Base-by-base conservation (phyloP, 2,329 filamentous ascomycete species). In the Parasarocladium wereldwijsianum region DNA sequence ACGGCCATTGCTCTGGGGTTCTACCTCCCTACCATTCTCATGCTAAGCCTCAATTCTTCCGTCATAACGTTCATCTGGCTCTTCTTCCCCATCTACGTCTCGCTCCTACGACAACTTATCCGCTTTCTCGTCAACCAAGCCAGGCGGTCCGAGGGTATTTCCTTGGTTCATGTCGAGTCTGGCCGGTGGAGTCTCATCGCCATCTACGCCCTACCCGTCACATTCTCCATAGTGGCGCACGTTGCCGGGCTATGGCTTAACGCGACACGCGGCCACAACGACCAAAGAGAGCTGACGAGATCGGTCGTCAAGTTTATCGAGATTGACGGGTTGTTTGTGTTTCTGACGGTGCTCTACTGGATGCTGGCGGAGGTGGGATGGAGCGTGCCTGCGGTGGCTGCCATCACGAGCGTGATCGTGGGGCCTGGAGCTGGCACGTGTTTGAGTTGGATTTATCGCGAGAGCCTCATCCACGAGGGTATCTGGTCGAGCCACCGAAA, bases 341-440 rank as follows among this genome's bases (percentile, higher is more conserved):
- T 45, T 3, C 45, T 59, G 38, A 65, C 64, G 1, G 56, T 66
- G 4, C 37, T 67, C 18, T 69, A 68, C 43, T 69, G 64, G 64
- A 45, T 68, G 19, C 43, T 66, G 22, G 59, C 63, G 11, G 65
- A 69, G 43, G 56, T 58, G 0, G 63, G 64, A 12, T 57, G 57
- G 54, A 44, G 46, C 18, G 51, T 47, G 12, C 54, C 50, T 4
- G 36, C 50, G 7, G 51, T 46, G 4, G 52, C 49, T 31, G 27
- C 47, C 6, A 43, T 34, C 11, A 39, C 44, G 3, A 43, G 45
- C 3, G 31, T 50, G 12, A 22, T 55, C 3, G 38, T 55, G 17
- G 56, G 56, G 0, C 54, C 56, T 0, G 56, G 56, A 4, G 50
- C 53, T 0, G 55, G 54, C 8, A 43, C 49, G 6, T 55, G 51